These are phyloP conservation scores for Claviceps quebecensis DNA, from an alignment of 2,329 filamentous ascomycete species.

Conservation along the genomic window DNA sequence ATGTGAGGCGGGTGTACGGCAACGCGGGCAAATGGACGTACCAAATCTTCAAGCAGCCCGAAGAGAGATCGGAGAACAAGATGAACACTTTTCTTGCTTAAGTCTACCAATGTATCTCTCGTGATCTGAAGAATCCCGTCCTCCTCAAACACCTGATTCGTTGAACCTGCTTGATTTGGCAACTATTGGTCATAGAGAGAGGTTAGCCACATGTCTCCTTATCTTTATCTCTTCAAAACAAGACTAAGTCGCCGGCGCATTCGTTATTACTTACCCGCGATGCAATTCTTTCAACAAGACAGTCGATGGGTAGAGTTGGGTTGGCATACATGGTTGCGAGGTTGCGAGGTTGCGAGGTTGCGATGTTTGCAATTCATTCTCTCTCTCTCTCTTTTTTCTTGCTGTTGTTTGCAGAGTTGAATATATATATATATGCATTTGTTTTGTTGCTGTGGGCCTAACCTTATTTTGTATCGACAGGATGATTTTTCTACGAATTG, in stretches of 20 bases:
- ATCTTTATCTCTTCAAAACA: background rate
- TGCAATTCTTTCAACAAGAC: conserved; percentile 47
- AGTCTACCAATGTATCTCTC: conserved; percentile 44
- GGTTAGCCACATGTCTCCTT: background rate
- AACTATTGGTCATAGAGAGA: conserved; percentile 3
- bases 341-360: too few relatives aligned
- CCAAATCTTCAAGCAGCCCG: conserved; percentile 43
- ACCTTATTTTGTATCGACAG: too few relatives aligned
- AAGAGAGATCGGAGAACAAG: conserved; percentile 44
- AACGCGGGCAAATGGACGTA: conserved; percentile 37
- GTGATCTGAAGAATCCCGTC: conserved; percentile 49
- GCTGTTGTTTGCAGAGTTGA: background rate
- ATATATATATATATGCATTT: background rate
- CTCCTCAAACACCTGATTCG: conserved; percentile 19
- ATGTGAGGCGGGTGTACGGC: conserved; percentile 43
- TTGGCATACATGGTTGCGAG: conserved; percentile 48
- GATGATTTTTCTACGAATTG: too few relatives aligned
- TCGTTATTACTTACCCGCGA: conserved; percentile 34
- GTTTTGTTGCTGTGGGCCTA: too few relatives aligned
- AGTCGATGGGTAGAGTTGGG: conserved; percentile 40
- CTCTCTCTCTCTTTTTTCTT: background rate
- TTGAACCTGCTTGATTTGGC: conserved; percentile 7
- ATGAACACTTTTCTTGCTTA: conserved; percentile 40
- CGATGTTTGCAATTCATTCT: conserved; percentile 4
- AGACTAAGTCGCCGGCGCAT: too few relatives aligned